Evolutionary conservation across 2,329 filamentous ascomycete species (phyloP), one percentile per base, ranked within the genome.

Genomic region (Paracorniculantispora psalliotae): DNA sequence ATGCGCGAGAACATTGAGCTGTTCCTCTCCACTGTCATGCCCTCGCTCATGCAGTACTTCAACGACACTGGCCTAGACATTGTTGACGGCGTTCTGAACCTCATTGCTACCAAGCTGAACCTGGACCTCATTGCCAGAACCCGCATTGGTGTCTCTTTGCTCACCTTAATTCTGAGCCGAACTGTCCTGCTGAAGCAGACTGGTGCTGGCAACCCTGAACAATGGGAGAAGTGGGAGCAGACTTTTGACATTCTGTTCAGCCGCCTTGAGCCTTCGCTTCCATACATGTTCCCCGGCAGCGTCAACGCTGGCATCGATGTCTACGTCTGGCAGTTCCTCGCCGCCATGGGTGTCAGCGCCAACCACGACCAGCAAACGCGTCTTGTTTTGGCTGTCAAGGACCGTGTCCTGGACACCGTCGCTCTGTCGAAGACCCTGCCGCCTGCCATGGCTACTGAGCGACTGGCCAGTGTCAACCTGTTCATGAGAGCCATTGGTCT

Each of bases 401-500:
- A 99, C 68, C 88, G 93, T 57, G 94, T 99, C 61, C 96, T 97
- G 84, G 92, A 96, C 71, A 97, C 94, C 0, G 91, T 99, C 12
- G 80, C 83, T 30, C 85, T 96, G 55, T 89, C 91, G 67, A 97
- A 96, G 81, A 93, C 91, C 1, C 80, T 99, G 35, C 93, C 94
- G 19, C 82, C 87, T 17, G 89, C 94, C 59, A 91, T 97, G 86
- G 87, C 90, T 13, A 86, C 86, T 61, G 87, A 91, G 70, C 87
- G 93, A 61, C 79, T 96, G 60, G 88, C 89, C 60, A 96, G 96
- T 69, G 94, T 99, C 65, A 99, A 99, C 72, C 78, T 99, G 59
- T 99, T 99, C 74, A 97, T 99, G 92, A 89, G 92, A 69, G 94
- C 93, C 59, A 97, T 99, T 74, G 94, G 94, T n/a, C 81, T 99